phyloP scores from a whole-genome alignment of 345 rosid genomes.

The Dipteronia dyeriana region DNA sequence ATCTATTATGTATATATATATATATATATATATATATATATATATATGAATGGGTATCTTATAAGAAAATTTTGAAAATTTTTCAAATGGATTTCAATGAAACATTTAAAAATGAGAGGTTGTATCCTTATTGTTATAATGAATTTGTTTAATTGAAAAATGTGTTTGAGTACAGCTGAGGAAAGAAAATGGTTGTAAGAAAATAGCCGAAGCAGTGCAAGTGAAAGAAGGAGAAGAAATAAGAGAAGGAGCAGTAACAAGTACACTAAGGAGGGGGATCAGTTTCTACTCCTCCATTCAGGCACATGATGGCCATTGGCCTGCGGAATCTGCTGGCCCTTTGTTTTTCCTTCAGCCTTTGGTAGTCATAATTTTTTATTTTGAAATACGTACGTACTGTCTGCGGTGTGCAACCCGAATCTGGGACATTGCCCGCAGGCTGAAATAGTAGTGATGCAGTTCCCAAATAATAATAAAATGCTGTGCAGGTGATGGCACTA shows the following conservation, averaged over 20 bases:
- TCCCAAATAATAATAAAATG: background rate
- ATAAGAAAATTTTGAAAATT: no score
- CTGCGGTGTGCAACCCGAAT: no score
- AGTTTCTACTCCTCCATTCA: conserved; percentile 57
- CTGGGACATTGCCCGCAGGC: no score
- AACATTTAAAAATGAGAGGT: no score
- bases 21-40: no score
- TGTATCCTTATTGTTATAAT: no score
- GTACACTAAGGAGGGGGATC: conserved; percentile 26
- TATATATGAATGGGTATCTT: no score
- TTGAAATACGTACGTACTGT: no score
- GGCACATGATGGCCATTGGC: conserved; percentile 76
- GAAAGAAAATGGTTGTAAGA: conserved; percentile 35
- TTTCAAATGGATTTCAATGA: no score
- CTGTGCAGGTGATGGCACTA: conserved; percentile 53
- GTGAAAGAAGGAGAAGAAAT: conserved; percentile 35
- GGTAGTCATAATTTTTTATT: conserved; percentile 19
- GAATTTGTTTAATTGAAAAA: no score
- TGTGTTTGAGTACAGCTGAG: conserved; percentile 19
- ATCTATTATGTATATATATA: no score
- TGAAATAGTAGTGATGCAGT: no score
- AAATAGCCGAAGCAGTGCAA: conserved; percentile 40
- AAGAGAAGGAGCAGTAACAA: conserved; percentile 36
- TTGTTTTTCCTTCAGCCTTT: conserved; percentile 65
- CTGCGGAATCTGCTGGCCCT: conserved; percentile 63